Evolutionary conservation across 148 eudicot species (phyloP).

Genomic region (Dianthus caryophyllus): DNA sequence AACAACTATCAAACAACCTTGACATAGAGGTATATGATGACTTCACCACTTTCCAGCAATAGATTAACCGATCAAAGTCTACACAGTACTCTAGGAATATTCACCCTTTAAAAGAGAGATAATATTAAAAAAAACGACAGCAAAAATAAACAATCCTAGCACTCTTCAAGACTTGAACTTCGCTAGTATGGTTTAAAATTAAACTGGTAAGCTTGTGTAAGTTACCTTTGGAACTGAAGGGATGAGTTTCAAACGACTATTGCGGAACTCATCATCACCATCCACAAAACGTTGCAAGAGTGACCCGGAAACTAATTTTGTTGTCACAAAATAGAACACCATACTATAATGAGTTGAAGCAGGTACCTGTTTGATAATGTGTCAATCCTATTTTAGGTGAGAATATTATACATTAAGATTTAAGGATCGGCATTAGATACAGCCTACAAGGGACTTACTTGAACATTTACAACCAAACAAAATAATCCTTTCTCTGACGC

Average conservation of each 20-base stretch:
- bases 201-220: neutral
- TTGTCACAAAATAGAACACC: conserved; percentile 83
- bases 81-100: neutral
- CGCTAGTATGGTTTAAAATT: neutral
- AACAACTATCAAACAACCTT: neutral
- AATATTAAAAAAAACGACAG: neutral
- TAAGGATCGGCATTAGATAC: neutral
- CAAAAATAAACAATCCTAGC: neutral
- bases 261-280: conserved; percentile 98
- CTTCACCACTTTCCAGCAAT: neutral
- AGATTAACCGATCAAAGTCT: neutral
- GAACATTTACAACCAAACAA: conserved; percentile 70
- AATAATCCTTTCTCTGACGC: conserved; percentile 86
- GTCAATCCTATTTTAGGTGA: conserved; percentile 17
- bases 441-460: conserved; percentile 59
- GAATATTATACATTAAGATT: conserved; percentile 10
- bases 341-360: conserved; percentile 94
- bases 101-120: neutral
- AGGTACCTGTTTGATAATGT: conserved; percentile 60
- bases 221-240: conserved; percentile 95
- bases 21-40: neutral
- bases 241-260: conserved; percentile 83
- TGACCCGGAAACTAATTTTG: conserved; percentile 68
- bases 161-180: neutral
- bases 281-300: conserved; percentile 93